These are phyloP conservation scores for Fusarium setosum DNA, from an alignment of 2,329 filamentous ascomycete genomes.

Conservation along the genomic window DNA sequence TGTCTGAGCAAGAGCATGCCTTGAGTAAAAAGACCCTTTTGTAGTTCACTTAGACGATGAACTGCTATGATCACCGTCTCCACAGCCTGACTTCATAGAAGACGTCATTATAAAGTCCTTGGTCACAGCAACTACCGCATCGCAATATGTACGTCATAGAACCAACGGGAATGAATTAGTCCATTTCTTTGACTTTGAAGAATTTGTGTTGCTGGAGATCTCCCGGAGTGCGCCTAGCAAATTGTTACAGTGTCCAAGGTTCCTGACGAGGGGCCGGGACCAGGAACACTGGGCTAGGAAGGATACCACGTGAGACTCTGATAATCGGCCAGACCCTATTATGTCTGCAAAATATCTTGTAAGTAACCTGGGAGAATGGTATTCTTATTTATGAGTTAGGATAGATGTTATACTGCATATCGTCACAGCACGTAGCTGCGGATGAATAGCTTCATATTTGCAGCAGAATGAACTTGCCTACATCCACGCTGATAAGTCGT, in stretches of 20 bases:
- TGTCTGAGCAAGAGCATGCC: not conserved
- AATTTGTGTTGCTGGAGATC: constrained; percentile 16
- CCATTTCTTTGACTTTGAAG: constrained; percentile 12
- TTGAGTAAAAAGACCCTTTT: constrained; percentile 23
- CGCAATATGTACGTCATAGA: constrained; percentile 37
- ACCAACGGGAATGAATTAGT: constrained; percentile 11
- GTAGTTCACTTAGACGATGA: constrained; percentile 32
- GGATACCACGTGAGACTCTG: not conserved
- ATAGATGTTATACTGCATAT: no score
- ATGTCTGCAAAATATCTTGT: not conserved
- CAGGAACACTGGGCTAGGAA: not conserved
- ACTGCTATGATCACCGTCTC: constrained; percentile 32
- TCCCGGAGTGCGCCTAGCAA: not conserved
- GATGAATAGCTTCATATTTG: no score
- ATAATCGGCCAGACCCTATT: not conserved
- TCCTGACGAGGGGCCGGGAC: not conserved
- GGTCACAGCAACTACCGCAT: constrained; percentile 15
- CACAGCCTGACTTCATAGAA: constrained; percentile 44
- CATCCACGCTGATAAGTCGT: no score
- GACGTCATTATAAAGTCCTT: constrained; percentile 42
- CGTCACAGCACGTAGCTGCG: no score
- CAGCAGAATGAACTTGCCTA: no score
- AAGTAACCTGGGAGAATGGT: no score
- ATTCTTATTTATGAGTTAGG: no score
- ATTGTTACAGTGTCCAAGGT: no score